phyloP scores from a whole-genome alignment of 805 yeast genomes.

The Candida orba region DNA sequence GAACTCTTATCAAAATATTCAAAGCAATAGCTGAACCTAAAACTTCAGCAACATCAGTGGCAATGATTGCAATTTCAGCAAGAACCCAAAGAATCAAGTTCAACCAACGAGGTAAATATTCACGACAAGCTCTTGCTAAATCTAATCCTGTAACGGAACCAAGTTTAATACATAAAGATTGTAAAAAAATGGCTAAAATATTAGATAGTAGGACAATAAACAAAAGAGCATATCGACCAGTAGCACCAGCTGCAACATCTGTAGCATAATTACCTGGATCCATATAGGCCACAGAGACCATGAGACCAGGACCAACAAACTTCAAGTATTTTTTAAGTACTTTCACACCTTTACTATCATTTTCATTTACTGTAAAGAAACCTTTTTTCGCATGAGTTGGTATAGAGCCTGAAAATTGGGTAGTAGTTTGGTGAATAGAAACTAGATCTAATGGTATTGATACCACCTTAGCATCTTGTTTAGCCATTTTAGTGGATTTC shows the following conservation, averaged over 20 bases:
- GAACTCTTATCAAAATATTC: slow-evolving; percentile 66
- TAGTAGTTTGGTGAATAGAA: too few relatives aligned
- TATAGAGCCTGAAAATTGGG: too few relatives aligned
- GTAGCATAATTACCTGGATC: slow-evolving; percentile 94
- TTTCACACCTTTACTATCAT: slow-evolving; percentile 13
- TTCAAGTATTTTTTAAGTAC: slow-evolving; percentile 46
- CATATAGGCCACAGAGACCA: slow-evolving; percentile 86
- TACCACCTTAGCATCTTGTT: too few relatives aligned
- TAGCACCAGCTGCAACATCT: slow-evolving; percentile 83
- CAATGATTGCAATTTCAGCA: slow-evolving; percentile 83
- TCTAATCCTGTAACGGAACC: slow-evolving; percentile 90
- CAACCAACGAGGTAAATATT: slow-evolving; percentile 59
- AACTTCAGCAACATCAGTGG: slow-evolving; percentile 92
- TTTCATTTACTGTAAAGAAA: slow-evolving; percentile 11
- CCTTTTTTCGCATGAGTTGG: too few relatives aligned
- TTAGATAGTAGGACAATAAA: slow-evolving; percentile 74
- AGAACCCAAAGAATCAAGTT: slow-evolving; percentile 60
- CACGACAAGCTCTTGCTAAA: slow-evolving; percentile 76
- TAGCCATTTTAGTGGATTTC: too few relatives aligned
- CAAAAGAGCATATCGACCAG: slow-evolving; percentile 63
- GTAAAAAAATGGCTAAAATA: slow-evolving; percentile 75
- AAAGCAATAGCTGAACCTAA: slow-evolving; percentile 89
- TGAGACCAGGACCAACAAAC: slow-evolving; percentile 82
- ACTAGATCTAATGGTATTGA: too few relatives aligned
- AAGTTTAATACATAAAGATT: slow-evolving; percentile 73